Evolutionary conservation across 805 yeast species (phyloP).

Genomic region (Brettanomyces custersianus): DNA sequence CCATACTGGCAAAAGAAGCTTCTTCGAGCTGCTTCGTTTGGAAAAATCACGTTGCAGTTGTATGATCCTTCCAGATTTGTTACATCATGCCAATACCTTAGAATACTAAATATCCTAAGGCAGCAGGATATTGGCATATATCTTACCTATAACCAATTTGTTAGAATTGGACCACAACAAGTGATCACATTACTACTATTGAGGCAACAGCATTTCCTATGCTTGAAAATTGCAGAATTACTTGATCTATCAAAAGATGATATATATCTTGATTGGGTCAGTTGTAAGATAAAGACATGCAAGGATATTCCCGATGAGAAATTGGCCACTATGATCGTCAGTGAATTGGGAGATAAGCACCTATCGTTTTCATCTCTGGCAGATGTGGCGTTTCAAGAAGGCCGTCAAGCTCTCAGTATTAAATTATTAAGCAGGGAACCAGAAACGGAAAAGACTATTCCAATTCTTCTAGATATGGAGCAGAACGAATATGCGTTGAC

Average conservation of each 20-base stretch:
- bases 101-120: constrained; percentile 65
- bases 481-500: constrained; percentile 51
- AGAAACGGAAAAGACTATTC: constrained; percentile 48
- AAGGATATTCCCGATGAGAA: constrained; percentile 48
- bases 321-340: constrained; percentile 40
- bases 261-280: constrained; percentile 76
- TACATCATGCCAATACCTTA: constrained; percentile 47
- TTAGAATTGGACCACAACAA: constrained; percentile 42
- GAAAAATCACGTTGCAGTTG: constrained; percentile 53
- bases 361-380: constrained; percentile 55
- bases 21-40: constrained; percentile 76
- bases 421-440: constrained; percentile 64
- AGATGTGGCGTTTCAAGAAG: constrained; percentile 68
- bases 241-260: constrained; percentile 36
- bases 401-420: constrained; percentile 61
- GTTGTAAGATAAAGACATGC: constrained; percentile 51
- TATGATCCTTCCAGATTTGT: constrained; percentile 57
- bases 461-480: constrained; percentile 50
- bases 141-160: constrained; percentile 50
- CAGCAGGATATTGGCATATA: constrained; percentile 58
- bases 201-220: constrained; percentile 52
- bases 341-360: constrained; percentile 33
- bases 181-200: constrained; percentile 49
- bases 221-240: constrained; percentile 51
- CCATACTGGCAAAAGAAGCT: constrained; percentile 72